These are phyloP conservation scores for Hansenula anomala DNA, from an alignment of 1,139 yeast genomes.

Conservation along the genomic window DNA sequence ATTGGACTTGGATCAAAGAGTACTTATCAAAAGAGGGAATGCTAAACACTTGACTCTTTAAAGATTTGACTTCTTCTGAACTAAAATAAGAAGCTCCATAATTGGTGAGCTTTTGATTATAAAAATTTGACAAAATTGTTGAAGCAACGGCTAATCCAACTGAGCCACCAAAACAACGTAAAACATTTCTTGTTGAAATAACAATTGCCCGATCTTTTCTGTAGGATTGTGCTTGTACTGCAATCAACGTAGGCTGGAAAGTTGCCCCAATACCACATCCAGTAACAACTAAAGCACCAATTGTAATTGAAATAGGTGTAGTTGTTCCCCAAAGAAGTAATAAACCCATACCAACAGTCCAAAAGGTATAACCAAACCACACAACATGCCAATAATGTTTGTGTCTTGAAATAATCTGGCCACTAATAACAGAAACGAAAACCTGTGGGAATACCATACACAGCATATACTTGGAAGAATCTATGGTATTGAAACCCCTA, in stretches of 20 bases:
- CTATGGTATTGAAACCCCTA: conserved; percentile 33
- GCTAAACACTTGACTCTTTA: background rate
- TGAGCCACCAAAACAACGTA: conserved; percentile 49
- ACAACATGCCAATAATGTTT: conserved; percentile 41
- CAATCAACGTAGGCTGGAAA: conserved; percentile 50
- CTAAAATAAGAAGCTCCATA: background rate
- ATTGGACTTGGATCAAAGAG: background rate
- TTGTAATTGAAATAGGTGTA: background rate
- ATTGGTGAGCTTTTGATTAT: background rate
- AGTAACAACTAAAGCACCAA: conserved; percentile 15
- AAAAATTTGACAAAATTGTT: conserved; percentile 34
- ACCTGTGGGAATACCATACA: conserved; percentile 41
- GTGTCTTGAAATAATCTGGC: conserved; percentile 35
- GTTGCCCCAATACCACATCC: conserved; percentile 46
- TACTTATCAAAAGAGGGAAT: background rate
- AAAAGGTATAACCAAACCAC: conserved; percentile 35
- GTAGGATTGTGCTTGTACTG: conserved; percentile 44
- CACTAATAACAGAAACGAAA: conserved; percentile 34
- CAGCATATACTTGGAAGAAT: conserved; percentile 34
- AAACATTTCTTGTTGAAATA: conserved; percentile 43
- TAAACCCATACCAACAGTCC: conserved; percentile 38
- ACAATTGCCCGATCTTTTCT: conserved; percentile 48
- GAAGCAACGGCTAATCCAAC: conserved; percentile 43
- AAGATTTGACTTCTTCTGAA: background rate
- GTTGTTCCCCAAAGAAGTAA: conserved; percentile 11